Conservation (phyloP, 2,329 filamentous ascomycete species). For the Phyllosticta capitalensis region DNA sequence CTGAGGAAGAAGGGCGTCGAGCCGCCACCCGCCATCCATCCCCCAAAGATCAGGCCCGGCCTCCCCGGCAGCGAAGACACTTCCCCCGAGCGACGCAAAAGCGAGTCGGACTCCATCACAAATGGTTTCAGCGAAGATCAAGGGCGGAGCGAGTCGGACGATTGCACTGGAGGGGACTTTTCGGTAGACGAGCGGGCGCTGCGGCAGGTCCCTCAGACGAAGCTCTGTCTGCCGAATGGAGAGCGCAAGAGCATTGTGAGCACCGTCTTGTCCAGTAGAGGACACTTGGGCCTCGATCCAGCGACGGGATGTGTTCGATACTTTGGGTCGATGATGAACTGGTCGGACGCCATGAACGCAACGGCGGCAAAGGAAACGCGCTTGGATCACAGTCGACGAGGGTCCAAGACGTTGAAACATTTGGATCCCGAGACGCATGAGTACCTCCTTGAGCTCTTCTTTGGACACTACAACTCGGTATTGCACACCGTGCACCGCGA, state of each 20-base stretch:
- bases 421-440: conserved; percentile 41
- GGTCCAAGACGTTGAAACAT: conserved; percentile 40
- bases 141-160: conserved; percentile 14
- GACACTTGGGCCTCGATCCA: conserved; percentile 44
- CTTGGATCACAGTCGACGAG: conserved; percentile 36
- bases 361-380: conserved; percentile 18
- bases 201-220: background rate
- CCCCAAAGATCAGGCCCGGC: conserved; percentile 39
- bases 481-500: conserved; percentile 42
- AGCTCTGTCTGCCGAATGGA: conserved; percentile 19
- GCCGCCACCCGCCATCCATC: conserved; percentile 43
- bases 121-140: background rate
- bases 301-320: conserved; percentile 42
- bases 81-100: conserved; percentile 12
- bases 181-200: conserved; percentile 20
- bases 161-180: conserved; percentile 2
- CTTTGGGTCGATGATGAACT: conserved; percentile 46
- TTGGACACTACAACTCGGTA: conserved; percentile 42
- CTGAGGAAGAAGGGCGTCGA: conserved; percentile 41
- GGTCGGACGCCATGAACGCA: conserved; percentile 26
- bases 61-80: conserved; percentile 23
- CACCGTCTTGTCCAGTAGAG: conserved; percentile 40
- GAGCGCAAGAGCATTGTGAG: conserved; percentile 30
- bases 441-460: conserved; percentile 45
- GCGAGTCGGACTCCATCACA: conserved; percentile 15